phyloP scores from a whole-genome alignment of 345 rosid genomes.

The Lepidium didymum region DNA sequence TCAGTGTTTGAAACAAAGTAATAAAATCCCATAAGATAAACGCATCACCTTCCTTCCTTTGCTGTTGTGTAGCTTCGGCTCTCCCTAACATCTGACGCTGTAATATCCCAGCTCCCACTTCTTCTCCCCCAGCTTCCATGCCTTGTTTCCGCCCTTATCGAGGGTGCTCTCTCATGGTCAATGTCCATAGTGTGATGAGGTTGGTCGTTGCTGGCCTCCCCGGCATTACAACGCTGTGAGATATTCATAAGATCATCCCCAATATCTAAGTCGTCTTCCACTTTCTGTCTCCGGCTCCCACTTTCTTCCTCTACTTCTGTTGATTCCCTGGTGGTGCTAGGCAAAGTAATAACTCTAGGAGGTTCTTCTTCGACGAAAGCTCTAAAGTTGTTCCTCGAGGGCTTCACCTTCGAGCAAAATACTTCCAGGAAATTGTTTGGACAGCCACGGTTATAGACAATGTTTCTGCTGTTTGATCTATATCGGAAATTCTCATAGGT shows the following conservation, averaged over 20 bases:
- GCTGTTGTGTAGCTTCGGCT: slow-evolving; percentile 40
- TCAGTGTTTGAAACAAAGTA: neutral
- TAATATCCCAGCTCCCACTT: slow-evolving; percentile 64
- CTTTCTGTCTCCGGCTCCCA: slow-evolving; percentile 70
- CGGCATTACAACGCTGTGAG: slow-evolving; percentile 76
- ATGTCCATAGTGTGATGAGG: slow-evolving; percentile 43
- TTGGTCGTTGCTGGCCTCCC: slow-evolving; percentile 48
- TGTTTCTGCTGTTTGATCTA: slow-evolving; percentile 65
- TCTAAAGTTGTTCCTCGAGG: slow-evolving; percentile 79
- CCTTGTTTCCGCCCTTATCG: slow-evolving; percentile 58
- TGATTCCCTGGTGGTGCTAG: slow-evolving; percentile 34
- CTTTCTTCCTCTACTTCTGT: slow-evolving; percentile 43
- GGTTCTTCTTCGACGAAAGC: slow-evolving; percentile 62
- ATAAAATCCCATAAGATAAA: neutral
- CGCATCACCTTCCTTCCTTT: slow-evolving; percentile 32
- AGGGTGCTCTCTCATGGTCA: slow-evolving; percentile 54
- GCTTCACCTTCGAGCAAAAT: slow-evolving; percentile 68
- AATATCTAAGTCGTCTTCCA: slow-evolving; percentile 84
- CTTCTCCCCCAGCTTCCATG: slow-evolving; percentile 58
- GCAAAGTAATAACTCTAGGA: slow-evolving; percentile 42
- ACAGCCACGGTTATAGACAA: slow-evolving; percentile 65
- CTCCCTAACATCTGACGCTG: slow-evolving; percentile 61
- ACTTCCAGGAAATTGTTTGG: slow-evolving; percentile 66
- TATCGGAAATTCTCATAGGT: slow-evolving; percentile 93
- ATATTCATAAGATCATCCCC: slow-evolving; percentile 84